Conservation (phyloP, 331 rosid genomes). For the Rosa hybrid region DNA sequence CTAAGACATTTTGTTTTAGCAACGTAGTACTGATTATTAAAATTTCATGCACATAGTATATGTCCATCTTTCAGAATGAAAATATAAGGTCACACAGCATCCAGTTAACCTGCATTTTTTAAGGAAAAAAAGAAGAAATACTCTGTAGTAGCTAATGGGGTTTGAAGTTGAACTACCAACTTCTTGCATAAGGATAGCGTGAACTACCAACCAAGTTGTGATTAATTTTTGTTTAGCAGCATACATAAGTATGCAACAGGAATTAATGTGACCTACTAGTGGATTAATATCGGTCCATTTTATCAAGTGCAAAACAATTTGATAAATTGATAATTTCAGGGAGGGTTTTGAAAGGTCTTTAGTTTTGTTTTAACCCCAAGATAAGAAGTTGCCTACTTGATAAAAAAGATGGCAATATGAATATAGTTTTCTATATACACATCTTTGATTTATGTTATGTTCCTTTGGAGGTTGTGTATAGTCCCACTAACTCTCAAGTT, state of each 20-base stretch:
- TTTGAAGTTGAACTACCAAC: not conserved
- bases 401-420: not conserved
- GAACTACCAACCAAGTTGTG: not conserved
- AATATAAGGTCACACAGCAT: not conserved
- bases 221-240: not conserved
- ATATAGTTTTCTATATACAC: not conserved
- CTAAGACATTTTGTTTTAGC: not conserved
- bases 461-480: constrained; percentile 1
- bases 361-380: not conserved
- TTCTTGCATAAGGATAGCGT: not conserved
- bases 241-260: not conserved
- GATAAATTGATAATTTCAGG: not conserved
- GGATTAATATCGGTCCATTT: too few species aligned
- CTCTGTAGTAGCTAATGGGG: not conserved
- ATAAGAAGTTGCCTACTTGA: not conserved
- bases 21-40: not conserved
- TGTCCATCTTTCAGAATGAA: not conserved
- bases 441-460: constrained; percentile 9
- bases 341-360: not conserved
- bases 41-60: not conserved
- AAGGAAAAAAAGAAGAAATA: not conserved
- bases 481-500: constrained; percentile 32
- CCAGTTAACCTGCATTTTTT: not conserved
- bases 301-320: not conserved
- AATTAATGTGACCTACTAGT: not conserved